Evolutionary conservation across 257 asterid genomes (phyloP).

Genomic region (Oldenlandia corymbosa): DNA sequence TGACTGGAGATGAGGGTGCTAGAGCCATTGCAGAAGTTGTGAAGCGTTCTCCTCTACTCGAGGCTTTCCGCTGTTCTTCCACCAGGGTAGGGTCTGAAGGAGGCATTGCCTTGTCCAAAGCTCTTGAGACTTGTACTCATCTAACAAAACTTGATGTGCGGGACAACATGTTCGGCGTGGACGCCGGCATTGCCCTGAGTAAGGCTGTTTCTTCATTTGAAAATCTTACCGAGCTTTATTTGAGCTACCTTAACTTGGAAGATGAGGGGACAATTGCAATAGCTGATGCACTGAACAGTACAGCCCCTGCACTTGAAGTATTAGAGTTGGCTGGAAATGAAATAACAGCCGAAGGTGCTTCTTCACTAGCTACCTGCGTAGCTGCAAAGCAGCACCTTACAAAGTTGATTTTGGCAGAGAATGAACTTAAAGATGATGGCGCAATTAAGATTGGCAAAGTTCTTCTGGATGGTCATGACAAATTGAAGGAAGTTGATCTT

Average conservation of each 20-base stretch:
- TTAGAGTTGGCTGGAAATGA: slow-evolving; percentile 96
- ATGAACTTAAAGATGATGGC: slow-evolving; percentile 86
- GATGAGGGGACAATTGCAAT: slow-evolving; percentile 78
- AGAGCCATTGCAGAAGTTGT: slow-evolving; percentile 66
- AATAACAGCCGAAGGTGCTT: slow-evolving; percentile 66
- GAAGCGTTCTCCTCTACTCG: slow-evolving; percentile 61
- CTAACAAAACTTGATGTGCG: slow-evolving; percentile 86
- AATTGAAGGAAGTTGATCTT: slow-evolving; percentile 73
- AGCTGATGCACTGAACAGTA: slow-evolving; percentile 54
- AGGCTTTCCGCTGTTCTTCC: slow-evolving; percentile 91
- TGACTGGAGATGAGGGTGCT: slow-evolving; percentile 98
- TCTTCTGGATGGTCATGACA: slow-evolving; percentile 48
- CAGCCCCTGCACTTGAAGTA: slow-evolving; percentile 61
- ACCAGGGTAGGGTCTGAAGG: slow-evolving; percentile 86
- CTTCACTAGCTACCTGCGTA: slow-evolving; percentile 57
- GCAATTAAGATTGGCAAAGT: slow-evolving; percentile 61
- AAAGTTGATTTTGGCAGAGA: slow-evolving; percentile 73
- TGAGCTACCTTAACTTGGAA: slow-evolving; percentile 85
- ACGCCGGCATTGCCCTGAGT: slow-evolving; percentile 73
- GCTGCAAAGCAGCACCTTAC: slow-evolving; percentile 47
- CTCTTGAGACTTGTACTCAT: slow-evolving; percentile 54
- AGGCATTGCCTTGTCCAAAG: slow-evolving; percentile 76
- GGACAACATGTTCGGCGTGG: slow-evolving; percentile 87
- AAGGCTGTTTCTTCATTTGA: slow-evolving; percentile 46
- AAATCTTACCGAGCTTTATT: slow-evolving; percentile 57